Base-by-base conservation (phyloP, 1,284 basidiomycete species). In the Leccinum griseonigrum region DNA sequence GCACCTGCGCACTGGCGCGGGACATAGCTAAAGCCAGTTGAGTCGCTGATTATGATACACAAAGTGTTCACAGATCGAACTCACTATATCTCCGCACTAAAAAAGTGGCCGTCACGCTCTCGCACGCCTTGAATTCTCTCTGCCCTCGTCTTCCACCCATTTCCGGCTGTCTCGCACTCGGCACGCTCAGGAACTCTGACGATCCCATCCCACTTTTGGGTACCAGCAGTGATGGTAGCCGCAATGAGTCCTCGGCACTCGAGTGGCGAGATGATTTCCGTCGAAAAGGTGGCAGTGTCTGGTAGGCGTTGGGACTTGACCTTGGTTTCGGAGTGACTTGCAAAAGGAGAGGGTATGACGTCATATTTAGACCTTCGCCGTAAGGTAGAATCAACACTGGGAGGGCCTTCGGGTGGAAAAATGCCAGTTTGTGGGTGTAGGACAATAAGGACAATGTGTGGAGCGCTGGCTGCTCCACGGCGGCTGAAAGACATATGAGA, bases 1-100 rank as follows among this genome's bases (percentile, higher is more conserved):
- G 84, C 78, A 13, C 82, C 82, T 11, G 75, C 74, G 7, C 81
- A 82, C 60, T 79, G 79, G 57, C 76, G 68, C 2, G 85, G 81
- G 5, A 80, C 77, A n/a, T 83, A 66, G 58, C 85, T 87, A 56
- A 38, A 4, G 7, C 48, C 54, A 28, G 28, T 16, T 48, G 26
- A 64, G 34, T 54, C 31, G 3, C 58, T 10, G 10, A 16, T 16
- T 22, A 16, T 36, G 34, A 46, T 11, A 5, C 31, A 60, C 31
- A 13, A 58, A n/a, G 14, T 26, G 9, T 29, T 18, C n/a, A 51
- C 46, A 50, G 4, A 43, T 36, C 29, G 10, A 48, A 76, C 79
- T 63, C 63, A 86, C 82, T 74, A 75, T 58, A 86, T 68, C 59
- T 78, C 71, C 65, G 80, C 65, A 51, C 72, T 69, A 40, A 78